A percentile compares a stretch with the other conserved stretches of the same genome.
These are phyloP conservation scores for Terana coerulea DNA, from an alignment of 768 basidiomycete species.

Conservation along the genomic window DNA sequence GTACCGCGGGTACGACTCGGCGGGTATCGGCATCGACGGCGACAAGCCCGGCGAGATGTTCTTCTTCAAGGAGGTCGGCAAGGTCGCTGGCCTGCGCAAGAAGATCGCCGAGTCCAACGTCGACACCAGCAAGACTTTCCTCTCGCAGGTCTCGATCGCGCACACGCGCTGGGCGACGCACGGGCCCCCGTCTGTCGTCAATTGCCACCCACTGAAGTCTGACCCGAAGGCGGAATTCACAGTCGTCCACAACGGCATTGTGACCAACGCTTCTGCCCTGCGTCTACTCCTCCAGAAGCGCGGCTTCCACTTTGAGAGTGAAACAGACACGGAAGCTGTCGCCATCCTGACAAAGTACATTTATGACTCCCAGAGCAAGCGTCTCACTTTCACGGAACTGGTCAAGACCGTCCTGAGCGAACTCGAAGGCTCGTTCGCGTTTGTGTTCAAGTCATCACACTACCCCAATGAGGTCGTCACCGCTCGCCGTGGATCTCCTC, in stretches of 20 bases:
- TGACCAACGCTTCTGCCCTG: conserved; percentile 89
- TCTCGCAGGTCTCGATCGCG: conserved; percentile 93
- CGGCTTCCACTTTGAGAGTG: conserved; percentile 90
- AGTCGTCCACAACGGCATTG: conserved; percentile 91
- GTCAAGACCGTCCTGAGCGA: conserved; percentile 96
- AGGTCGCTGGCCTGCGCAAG: conserved; percentile 90
- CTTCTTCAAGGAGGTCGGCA: conserved; percentile 98
- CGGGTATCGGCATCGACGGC: conserved; percentile 87
- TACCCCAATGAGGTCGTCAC: conserved; percentile 96
- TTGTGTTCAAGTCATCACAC: conserved; percentile 96
- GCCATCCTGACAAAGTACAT: conserved; percentile 96
- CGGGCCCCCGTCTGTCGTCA: conserved; percentile 79
- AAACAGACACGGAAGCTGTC: conserved; percentile 97
- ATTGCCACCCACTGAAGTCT: conserved; percentile 94
- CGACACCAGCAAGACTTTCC: conserved; percentile 71
- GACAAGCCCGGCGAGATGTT: conserved; percentile 73
- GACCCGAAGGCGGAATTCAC: conserved; percentile 81
- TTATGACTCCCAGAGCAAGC: conserved; percentile 89
- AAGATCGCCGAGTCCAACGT: conserved; percentile 70
- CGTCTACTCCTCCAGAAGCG: conserved; percentile 92
- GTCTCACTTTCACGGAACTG: conserved; percentile 83
- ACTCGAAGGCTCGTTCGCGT: conserved; percentile 97
- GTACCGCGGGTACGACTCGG: conserved; percentile 98
- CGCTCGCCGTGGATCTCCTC: conserved; percentile 94
- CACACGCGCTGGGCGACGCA: conserved; percentile 99